phyloP scores from a whole-genome alignment of 805 yeast genomes.

The Ogataea glucozyma region DNA sequence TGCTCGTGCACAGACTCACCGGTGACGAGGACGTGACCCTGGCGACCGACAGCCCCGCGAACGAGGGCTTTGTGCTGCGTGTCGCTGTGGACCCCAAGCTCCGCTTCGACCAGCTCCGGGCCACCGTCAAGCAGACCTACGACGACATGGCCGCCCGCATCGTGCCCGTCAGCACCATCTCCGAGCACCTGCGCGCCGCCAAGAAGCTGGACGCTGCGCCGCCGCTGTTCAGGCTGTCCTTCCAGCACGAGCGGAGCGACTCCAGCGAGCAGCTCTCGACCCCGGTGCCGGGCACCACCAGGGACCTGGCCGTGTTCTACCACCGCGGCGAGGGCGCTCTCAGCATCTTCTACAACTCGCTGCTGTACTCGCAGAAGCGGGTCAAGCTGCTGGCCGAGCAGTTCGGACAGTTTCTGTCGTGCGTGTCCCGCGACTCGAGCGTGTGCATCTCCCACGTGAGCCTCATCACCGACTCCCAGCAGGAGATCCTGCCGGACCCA shows the following conservation, averaged over 20 bases:
- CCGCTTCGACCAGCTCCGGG: slow-evolving; percentile 55
- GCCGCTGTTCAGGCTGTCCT: slow-evolving; percentile 61
- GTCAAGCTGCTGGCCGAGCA: slow-evolving; percentile 73
- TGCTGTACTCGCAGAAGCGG: slow-evolving; percentile 71
- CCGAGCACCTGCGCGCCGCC: slow-evolving; percentile 47
- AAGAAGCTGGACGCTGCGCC: slow-evolving; percentile 60
- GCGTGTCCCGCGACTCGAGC: slow-evolving; percentile 39
- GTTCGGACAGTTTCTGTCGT: slow-evolving; percentile 51
- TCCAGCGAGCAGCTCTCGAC: slow-evolving; percentile 45
- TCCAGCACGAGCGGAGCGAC: slow-evolving; percentile 49
- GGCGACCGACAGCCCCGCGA: slow-evolving; percentile 58
- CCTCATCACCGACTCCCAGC: slow-evolving; percentile 69
- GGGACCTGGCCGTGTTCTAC: slow-evolving; percentile 62
- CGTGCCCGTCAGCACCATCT: slow-evolving; percentile 57
- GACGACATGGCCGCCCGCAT: slow-evolving; percentile 34
- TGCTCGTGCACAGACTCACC: slow-evolving; percentile 74
- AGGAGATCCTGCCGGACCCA: slow-evolving; percentile 76
- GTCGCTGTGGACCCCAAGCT: slow-evolving; percentile 55
- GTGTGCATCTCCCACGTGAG: slow-evolving; percentile 58
- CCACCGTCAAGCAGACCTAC: slow-evolving; percentile 45
- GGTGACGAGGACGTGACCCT: slow-evolving; percentile 95
- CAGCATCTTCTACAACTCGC: slow-evolving; percentile 67
- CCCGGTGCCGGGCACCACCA: slow-evolving; percentile 52
- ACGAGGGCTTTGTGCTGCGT: slow-evolving; percentile 61
- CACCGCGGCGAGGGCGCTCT: slow-evolving; percentile 36